These are phyloP conservation scores for Diplodia sapinea DNA, from an alignment of 2,329 filamentous ascomycete species.

Conservation along the genomic window DNA sequence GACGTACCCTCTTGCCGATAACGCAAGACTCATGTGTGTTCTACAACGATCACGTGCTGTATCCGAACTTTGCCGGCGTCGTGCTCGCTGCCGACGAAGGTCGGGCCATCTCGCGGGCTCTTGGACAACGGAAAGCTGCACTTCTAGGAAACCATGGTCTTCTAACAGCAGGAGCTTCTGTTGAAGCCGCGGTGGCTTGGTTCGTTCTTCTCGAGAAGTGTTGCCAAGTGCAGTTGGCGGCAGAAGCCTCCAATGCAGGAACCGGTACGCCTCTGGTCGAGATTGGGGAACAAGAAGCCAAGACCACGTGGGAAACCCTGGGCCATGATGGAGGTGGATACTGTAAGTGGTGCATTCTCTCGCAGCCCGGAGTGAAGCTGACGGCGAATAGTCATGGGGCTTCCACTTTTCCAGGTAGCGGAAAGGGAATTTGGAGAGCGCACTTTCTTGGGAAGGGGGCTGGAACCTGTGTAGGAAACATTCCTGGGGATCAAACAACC, in stretches of 20 bases:
- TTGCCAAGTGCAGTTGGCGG: constrained; percentile 59
- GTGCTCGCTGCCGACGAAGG: constrained; percentile 61
- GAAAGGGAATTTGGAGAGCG: constrained; percentile 16
- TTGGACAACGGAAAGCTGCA: constrained; percentile 58
- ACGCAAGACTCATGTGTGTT: constrained; percentile 64
- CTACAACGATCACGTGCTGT: constrained; percentile 61
- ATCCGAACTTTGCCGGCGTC: constrained; percentile 60
- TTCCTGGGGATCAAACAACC: too few relatives aligned
- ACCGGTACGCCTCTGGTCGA: constrained; percentile 68
- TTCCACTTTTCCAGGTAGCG: constrained; percentile 13
- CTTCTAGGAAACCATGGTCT: constrained; percentile 62
- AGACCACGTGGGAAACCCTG: constrained; percentile 60
- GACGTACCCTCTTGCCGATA: constrained; percentile 61
- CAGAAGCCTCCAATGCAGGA: constrained; percentile 63
- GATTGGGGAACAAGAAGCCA: constrained; percentile 71
- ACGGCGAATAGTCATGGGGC: not conserved
- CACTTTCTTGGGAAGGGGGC: constrained; percentile 32
- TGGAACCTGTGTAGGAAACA: constrained; percentile 40
- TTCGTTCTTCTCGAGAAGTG: constrained; percentile 61
- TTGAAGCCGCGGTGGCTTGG: constrained; percentile 61
- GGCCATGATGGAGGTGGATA: not conserved
- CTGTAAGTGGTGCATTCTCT: not conserved
- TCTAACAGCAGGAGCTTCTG: constrained; percentile 55
- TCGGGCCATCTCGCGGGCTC: constrained; percentile 55
- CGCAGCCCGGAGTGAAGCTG: not conserved